Evolutionary conservation across 2,329 filamentous ascomycete genomes (phyloP).

Genomic region (Verticillium isaacii): DNA sequence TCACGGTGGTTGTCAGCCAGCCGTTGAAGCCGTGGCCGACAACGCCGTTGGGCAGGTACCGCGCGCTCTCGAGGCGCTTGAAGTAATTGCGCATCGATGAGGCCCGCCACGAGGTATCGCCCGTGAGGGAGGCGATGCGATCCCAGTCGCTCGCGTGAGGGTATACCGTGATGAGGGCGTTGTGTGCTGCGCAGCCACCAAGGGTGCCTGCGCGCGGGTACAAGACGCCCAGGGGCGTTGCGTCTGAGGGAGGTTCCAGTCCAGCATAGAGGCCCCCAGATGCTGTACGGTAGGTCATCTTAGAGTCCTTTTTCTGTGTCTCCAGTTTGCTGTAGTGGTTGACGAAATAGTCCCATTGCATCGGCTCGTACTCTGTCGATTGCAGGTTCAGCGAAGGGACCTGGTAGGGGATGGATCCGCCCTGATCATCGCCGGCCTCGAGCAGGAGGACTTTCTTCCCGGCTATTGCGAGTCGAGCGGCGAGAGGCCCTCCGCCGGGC

Average conservation of each 20-base stretch:
- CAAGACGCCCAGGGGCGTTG: constrained; percentile 36
- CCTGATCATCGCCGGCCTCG: constrained; percentile 54
- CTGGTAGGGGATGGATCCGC: constrained; percentile 20
- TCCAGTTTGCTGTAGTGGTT: constrained; percentile 14
- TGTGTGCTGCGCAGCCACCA: constrained; percentile 53
- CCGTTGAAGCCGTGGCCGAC: constrained; percentile 50
- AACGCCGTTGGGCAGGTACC: constrained; percentile 40
- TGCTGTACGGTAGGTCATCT: constrained; percentile 43
- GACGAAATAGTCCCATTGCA: constrained; percentile 14
- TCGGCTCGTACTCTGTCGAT: constrained; percentile 14
- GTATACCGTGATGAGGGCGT: constrained; percentile 54
- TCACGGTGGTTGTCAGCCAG: constrained; percentile 34
- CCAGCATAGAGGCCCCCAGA: constrained; percentile 32
- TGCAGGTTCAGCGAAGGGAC: constrained; percentile 19
- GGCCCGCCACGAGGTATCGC: constrained; percentile 54
- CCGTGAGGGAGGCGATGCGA: constrained; percentile 51
- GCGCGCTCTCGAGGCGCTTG: constrained; percentile 49
- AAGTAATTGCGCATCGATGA: constrained; percentile 58
- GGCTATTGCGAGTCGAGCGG: constrained; percentile 49
- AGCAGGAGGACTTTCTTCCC: constrained; percentile 54
- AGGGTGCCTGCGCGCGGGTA: constrained; percentile 43
- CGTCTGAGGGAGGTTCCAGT: constrained; percentile 29
- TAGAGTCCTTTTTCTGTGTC: constrained; percentile 37
- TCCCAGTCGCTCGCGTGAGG: constrained; percentile 57
- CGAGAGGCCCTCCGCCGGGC: constrained; percentile 49